phyloP scores from a whole-genome alignment of 352 stramenopile genomes.

The Phytophthora rubi region DNA sequence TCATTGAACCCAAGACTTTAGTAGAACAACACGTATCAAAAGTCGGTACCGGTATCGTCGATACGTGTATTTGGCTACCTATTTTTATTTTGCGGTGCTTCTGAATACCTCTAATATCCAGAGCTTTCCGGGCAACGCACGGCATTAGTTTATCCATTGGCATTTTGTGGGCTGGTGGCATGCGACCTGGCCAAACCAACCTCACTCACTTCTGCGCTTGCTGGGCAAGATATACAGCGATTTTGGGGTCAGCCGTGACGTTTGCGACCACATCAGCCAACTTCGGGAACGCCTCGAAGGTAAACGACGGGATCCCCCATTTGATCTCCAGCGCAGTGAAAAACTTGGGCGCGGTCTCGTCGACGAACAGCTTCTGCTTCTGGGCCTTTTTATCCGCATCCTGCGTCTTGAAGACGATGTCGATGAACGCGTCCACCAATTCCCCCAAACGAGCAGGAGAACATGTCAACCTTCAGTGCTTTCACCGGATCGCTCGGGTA shows the following conservation, averaged over 20 bases:
- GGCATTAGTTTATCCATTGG: too few relatives aligned
- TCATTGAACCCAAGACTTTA: too few relatives aligned
- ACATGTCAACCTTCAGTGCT: slow-evolving; percentile 41
- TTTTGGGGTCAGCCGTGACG: not conserved
- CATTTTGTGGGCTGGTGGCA: too few relatives aligned
- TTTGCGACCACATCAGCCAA: not conserved
- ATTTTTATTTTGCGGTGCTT: too few relatives aligned
- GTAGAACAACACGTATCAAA: too few relatives aligned
- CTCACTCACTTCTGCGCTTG: not conserved
- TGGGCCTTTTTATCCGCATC: slow-evolving; percentile 48
- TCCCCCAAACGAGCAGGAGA: slow-evolving; percentile 40
- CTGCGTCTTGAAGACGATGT: slow-evolving; percentile 38
- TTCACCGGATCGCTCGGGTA: slow-evolving; percentile 39
- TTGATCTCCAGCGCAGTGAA: slow-evolving; percentile 47
- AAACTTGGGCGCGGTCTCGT: slow-evolving; percentile 43
- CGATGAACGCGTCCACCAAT: slow-evolving; percentile 15
- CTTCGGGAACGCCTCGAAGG: slow-evolving; percentile 14
- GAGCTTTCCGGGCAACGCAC: too few relatives aligned
- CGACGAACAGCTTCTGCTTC: slow-evolving; percentile 48
- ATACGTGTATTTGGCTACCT: too few relatives aligned
- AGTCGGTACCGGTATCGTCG: too few relatives aligned
- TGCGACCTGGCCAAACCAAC: not conserved
- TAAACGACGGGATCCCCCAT: not conserved
- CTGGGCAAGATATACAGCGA: not conserved
- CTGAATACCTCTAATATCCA: too few relatives aligned